phyloP scores from a whole-genome alignment of 306 rosid genomes.

The Gastrolobium villosum region DNA sequence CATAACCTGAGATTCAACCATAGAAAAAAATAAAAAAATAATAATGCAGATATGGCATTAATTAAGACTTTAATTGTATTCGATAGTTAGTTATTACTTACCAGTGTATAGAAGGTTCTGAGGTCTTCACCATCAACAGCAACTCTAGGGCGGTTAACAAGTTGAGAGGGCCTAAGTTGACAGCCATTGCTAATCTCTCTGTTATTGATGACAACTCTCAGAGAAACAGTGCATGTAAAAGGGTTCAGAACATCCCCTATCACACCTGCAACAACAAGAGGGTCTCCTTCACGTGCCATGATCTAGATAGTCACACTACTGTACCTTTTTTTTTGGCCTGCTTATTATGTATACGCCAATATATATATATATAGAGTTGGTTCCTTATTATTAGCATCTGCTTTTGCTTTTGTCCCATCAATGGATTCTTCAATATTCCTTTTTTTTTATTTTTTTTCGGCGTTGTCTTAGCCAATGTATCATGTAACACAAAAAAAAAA shows the following conservation, averaged over 20 bases:
- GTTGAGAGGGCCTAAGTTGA: constrained; percentile 49
- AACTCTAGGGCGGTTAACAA: constrained; percentile 51
- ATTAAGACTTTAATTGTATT: neutral
- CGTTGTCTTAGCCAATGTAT: neutral
- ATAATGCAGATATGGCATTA: neutral
- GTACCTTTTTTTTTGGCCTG: neutral
- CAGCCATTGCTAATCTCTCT: constrained; percentile 48
- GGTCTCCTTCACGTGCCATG: constrained; percentile 43
- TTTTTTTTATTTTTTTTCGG: neutral
- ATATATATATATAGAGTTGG: no score
- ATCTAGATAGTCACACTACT: neutral
- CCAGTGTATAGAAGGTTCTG: constrained; percentile 61
- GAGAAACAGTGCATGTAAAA: constrained; percentile 43
- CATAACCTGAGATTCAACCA: constrained; percentile 49
- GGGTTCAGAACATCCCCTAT: constrained; percentile 58
- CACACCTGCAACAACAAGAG: constrained; percentile 50
- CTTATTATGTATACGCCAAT: neutral
- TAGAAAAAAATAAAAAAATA: neutral
- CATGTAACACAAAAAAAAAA: no score
- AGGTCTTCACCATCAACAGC: constrained; percentile 57
- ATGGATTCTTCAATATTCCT: neutral
- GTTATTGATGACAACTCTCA: constrained; percentile 41
- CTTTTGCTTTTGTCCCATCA: constrained; percentile 46
- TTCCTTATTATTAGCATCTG: constrained; percentile 43
- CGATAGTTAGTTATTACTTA: neutral